Base-by-base conservation (phyloP, 257 asterid species). In the Euphrasia confusa region DNA sequence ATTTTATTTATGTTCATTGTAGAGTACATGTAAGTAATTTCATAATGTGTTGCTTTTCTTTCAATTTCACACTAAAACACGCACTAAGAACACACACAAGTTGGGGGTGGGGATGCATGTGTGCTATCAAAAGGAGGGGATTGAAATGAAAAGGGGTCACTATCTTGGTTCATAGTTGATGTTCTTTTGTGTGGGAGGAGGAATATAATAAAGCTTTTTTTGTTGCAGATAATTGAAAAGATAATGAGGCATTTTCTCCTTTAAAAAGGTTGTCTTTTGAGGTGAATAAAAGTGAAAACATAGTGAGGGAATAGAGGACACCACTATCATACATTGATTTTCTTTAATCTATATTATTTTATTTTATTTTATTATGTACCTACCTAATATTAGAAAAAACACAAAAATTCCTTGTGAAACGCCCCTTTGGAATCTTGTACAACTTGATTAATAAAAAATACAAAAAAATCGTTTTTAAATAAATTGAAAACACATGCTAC, bases 121-220 rank as follows among this genome's bases (percentile, higher is more conserved):
- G 12, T 44, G 49, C 14, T 44, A 14, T 44, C 49, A 44, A 44
- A 44, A 44, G 17, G 50, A 44, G 50, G 15, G 50, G 50, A 44
- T 10, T 44, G 49, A 44, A 44, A 44, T 44, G 49, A 44, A 44
- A 44, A 44, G 50, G 17, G 50, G 50, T 44, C 50, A 44, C 50
- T 44, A 10, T 44, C 50, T 44, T 44, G 17, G 50, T 44, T 44
- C 50, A 11, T 44, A 44, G 50, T 44, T 44, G 50, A 12, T 44
- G 50, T 44, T 44, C 50, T 44, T 44, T 44, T 12, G 50, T 44
- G 15, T 11, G 15, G 17, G 50, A 44, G 15, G 15, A n/a, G 50
- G 50, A 44, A 44, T 44, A 12, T 44, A 44, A 10, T 44, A 13
- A 44, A 12, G 15, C 7, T 44, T 44, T 44, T 42, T 42, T 42